A percentile compares a stretch with the other conserved stretches of the same genome.
These are phyloP conservation scores for Botrytis fragariae DNA, from an alignment of 2,329 filamentous ascomycete species.

Conservation along the genomic window DNA sequence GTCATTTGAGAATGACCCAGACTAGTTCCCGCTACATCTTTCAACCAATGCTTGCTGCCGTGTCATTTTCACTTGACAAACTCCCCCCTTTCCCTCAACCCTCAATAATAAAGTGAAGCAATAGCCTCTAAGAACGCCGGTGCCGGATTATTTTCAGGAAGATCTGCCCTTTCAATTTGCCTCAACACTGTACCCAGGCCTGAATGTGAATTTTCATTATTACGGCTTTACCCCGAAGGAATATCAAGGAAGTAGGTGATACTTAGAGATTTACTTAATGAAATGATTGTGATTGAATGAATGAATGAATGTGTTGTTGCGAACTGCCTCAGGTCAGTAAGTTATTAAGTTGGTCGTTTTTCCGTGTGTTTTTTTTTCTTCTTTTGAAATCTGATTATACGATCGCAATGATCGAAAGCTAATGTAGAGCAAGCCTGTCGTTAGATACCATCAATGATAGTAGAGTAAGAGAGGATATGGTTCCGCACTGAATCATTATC, in stretches of 20 bases:
- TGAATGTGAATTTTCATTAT: slow-evolving; percentile 24
- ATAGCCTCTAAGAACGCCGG: slow-evolving; percentile 27
- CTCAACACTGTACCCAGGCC: slow-evolving; percentile 18
- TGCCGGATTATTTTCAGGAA: slow-evolving; percentile 14
- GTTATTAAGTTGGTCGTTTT: slow-evolving; percentile 8
- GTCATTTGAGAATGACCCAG: slow-evolving; percentile 25
- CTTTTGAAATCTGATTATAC: neutral
- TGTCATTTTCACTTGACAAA: slow-evolving; percentile 4
- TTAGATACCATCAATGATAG: slow-evolving; percentile 36
- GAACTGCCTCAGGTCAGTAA: slow-evolving; percentile 9
- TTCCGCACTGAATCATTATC: slow-evolving; percentile 36
- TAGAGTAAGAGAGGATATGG: slow-evolving; percentile 25
- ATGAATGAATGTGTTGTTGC: slow-evolving; percentile 7
- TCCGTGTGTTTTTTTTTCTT: neutral
- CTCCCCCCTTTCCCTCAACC: slow-evolving; percentile 11
- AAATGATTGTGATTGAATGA: no score
- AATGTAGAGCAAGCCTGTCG: slow-evolving; percentile 27
- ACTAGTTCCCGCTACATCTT: slow-evolving; percentile 21
- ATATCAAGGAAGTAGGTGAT: slow-evolving; percentile 21
- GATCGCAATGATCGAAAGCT: slow-evolving; percentile 11
- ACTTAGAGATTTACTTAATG: slow-evolving; percentile 26
- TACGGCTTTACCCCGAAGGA: slow-evolving; percentile 21
- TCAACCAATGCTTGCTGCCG: slow-evolving; percentile 10
- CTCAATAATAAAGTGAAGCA: slow-evolving; percentile 17
- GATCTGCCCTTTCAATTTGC: slow-evolving; percentile 2